Evolutionary conservation across 768 basidiomycete genomes (phyloP).

Genomic region (Russula ochroleuca): DNA sequence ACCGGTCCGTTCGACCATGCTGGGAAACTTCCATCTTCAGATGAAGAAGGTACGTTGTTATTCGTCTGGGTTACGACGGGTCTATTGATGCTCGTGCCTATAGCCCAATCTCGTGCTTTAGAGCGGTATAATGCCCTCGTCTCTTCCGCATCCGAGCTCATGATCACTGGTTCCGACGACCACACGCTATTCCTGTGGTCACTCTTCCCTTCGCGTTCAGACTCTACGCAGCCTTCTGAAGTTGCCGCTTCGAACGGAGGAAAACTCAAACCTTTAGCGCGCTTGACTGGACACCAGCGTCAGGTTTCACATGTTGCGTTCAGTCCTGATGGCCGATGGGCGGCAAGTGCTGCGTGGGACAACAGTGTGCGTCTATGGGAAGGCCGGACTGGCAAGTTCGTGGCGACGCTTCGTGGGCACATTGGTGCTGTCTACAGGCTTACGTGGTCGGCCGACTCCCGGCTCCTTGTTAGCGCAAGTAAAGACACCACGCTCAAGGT

Average conservation of each 20-base stretch:
- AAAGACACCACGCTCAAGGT: conserved; percentile 97
- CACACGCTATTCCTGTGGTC: conserved; percentile 98
- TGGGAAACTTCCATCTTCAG: conserved; percentile 68
- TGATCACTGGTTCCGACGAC: conserved; percentile 96
- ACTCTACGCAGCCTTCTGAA: conserved; percentile 37
- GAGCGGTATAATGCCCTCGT: conserved; percentile 73
- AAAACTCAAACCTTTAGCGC: conserved; percentile 64
- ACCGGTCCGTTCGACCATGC: conserved; percentile 95
- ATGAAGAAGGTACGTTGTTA: conserved; percentile 66
- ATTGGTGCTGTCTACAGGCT: conserved; percentile 92
- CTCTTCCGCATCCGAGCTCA: conserved; percentile 61
- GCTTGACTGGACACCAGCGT: conserved; percentile 91
- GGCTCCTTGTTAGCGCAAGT: conserved; percentile 89
- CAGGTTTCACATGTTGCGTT: conserved; percentile 93
- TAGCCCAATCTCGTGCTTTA: conserved; percentile 73
- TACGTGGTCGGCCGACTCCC: conserved; percentile 91
- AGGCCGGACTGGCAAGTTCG: conserved; percentile 75
- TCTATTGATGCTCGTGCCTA: conserved; percentile 5
- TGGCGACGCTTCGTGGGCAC: conserved; percentile 87
- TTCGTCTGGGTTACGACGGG: not conserved
- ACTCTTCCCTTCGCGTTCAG: conserved; percentile 51
- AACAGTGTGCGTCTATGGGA: conserved; percentile 92
- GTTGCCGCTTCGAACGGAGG: conserved; percentile 38
- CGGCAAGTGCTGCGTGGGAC: conserved; percentile 89
- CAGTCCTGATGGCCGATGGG: conserved; percentile 89